Conservation (phyloP, 305 asterid genomes). For the Fraxinus baroniana region DNA sequence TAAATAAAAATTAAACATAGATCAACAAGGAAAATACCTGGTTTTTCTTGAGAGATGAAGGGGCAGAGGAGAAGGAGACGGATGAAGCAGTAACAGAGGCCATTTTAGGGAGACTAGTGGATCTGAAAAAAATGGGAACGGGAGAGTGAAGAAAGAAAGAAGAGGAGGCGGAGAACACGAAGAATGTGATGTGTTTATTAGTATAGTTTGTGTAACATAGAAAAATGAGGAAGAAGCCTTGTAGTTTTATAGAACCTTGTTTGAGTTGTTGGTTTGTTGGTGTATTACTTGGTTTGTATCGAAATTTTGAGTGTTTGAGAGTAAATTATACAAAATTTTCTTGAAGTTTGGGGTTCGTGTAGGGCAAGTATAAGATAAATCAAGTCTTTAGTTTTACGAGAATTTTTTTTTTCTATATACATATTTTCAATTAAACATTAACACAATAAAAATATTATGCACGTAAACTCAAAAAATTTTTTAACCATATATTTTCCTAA, state of each 20-base stretch:
- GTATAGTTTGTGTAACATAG: background rate
- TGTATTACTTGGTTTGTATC: background rate
- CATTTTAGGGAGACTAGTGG: slow-evolving; percentile 45
- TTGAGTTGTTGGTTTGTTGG: slow-evolving; percentile 1
- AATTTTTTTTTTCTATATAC: too few relatives aligned
- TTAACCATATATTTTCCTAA: too few relatives aligned
- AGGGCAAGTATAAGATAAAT: background rate
- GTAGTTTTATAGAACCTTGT: background rate
- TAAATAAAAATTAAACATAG: background rate
- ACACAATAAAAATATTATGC: too few relatives aligned
- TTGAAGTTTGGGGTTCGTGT: background rate
- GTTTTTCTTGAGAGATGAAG: slow-evolving; percentile 56
- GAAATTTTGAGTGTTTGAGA: background rate
- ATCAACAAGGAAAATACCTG: slow-evolving; percentile 49
- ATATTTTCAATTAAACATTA: too few relatives aligned
- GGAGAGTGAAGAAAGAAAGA: slow-evolving; percentile 16
- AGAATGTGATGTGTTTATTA: background rate
- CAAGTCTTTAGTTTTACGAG: background rate
- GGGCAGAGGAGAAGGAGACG: slow-evolving; percentile 40
- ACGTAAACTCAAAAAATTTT: too few relatives aligned
- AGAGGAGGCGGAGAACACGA: background rate
- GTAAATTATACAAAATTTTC: background rate
- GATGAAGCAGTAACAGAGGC: slow-evolving; percentile 63
- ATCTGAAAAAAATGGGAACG: slow-evolving; percentile 35
- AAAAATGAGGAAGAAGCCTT: background rate